Percentiles rank a stretch among this genome's conserved stretches.
phyloP scores from a whole-genome alignment of 441 rosid genomes.

The Eruca vesicaria region DNA sequence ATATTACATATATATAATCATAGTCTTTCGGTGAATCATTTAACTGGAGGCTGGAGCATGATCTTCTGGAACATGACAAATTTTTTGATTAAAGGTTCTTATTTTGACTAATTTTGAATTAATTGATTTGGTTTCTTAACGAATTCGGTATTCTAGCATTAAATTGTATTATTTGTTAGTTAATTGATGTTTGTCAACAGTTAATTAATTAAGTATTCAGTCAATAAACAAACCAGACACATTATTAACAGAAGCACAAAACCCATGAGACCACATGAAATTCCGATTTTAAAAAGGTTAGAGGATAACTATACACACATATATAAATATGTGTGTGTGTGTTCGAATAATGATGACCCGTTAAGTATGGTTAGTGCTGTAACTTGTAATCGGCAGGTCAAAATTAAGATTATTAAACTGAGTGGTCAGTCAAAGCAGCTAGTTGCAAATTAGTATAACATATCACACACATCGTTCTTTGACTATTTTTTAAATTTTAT shows the following conservation, averaged over 20 bases:
- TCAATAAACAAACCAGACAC: background rate
- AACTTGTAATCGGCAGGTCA: background rate
- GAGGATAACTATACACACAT: too few relatives aligned
- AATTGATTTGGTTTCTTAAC: background rate
- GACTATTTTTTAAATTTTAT: background rate
- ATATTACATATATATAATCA: too few relatives aligned
- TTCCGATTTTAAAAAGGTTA: too few relatives aligned
- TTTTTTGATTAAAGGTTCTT: background rate
- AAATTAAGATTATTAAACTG: background rate
- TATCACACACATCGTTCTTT: background rate
- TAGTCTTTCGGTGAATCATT: too few relatives aligned
- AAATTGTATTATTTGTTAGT: background rate
- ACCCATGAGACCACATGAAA: background rate
- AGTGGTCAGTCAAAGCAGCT: background rate
- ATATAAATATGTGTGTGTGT: too few relatives aligned
- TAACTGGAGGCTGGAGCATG: too few relatives aligned
- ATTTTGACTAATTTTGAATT: background rate
- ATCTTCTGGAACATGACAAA: background rate
- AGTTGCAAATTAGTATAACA: background rate
- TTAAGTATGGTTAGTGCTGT: background rate
- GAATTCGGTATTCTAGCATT: background rate
- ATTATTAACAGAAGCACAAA: background rate
- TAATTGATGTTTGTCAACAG: background rate
- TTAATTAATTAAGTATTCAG: background rate
- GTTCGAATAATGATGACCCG: background rate